Conservation (phyloP, 2,329 filamentous ascomycete species). For the Coniosporium tulheliwenetii region DNA sequence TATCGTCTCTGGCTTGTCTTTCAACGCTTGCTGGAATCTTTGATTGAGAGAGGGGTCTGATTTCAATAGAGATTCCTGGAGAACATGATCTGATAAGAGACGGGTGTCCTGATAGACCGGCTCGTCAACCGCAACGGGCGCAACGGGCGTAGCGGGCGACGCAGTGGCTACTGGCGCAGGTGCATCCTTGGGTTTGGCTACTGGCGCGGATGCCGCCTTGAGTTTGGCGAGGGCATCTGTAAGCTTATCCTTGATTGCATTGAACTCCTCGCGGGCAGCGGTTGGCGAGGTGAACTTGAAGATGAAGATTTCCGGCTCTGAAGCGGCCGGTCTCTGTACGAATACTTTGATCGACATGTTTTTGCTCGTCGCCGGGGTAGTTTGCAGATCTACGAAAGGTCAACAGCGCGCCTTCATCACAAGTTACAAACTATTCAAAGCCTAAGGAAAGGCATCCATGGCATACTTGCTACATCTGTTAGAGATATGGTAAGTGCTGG, state of each 20-base stretch:
- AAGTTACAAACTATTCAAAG: no score
- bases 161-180: no score
- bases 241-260: constrained; percentile 67
- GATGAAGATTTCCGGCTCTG: constrained; percentile 55
- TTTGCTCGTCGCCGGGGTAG: constrained; percentile 72
- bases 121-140: no score
- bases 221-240: constrained; percentile 46
- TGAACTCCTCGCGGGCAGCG: constrained; percentile 68
- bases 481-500: constrained; percentile 56
- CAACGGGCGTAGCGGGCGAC: no score
- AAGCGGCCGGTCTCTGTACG: constrained; percentile 45
- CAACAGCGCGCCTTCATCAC: no score
- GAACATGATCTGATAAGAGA: constrained; percentile 59
- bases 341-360: constrained; percentile 95
- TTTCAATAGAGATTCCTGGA: constrained; percentile 80
- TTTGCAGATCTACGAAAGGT: constrained; percentile 59
- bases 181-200: no score
- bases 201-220: constrained; percentile 34
- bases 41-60: constrained; percentile 60
- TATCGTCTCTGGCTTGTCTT: constrained; percentile 72
- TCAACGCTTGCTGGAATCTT: constrained; percentile 74
- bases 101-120: constrained; percentile 56
- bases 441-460: no score
- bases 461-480: constrained; percentile 66
- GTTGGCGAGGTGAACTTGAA: constrained; percentile 76